Evolutionary conservation across 768 basidiomycete species (phyloP), one percentile per base, ranked within the genome.

Genomic region (Pleurotus sapidus): DNA sequence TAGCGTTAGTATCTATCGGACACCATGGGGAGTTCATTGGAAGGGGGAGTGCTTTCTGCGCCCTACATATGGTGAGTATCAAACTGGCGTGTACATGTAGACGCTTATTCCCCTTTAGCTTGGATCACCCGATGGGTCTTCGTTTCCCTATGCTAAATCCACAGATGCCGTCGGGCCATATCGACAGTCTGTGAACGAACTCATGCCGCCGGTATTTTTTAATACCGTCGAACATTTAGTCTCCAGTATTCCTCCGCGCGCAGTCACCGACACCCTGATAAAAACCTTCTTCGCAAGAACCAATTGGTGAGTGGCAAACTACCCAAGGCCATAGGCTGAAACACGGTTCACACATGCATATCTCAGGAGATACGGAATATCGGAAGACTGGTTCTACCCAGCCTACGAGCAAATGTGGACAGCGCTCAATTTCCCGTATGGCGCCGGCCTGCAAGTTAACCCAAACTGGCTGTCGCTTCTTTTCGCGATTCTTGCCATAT

Each of bases 1-100:
- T 80, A 23, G 73, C 79, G 2, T 74, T 79, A 25, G 67, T 79
- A 7, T 77, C 78, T 11, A 50, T 81, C 14, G 78, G 74, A 4
- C 75, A 80, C 58, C 73, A 75, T 54, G 78, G 78, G 11, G 81
- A 84, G 63, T 81, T 71, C 61, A 70, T 82, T 54, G 80, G 80
- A 6, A 64, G 70, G 37, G 80, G 79, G n/a, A 78, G 77, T 45
- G 61, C 79, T 3, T 67, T 81, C 24, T 77, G 76, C 60, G 76
- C 80, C 18, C 60, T 82, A 18, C 75, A 79, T 65, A 74, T 74
- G 57, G 81, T 82, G 58, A 55, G 71, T 63, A 42, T 15, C 0
- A 5, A 45, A 5, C 15, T 50, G 42, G 6, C n/a, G 20, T 17
- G 15, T 17, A 58, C 61, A 57, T 38, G 53, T 51, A 11, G 30